Evolutionary conservation across 2,329 filamentous ascomycete genomes (phyloP).

Genomic region (Tolypocladium amazonense): DNA sequence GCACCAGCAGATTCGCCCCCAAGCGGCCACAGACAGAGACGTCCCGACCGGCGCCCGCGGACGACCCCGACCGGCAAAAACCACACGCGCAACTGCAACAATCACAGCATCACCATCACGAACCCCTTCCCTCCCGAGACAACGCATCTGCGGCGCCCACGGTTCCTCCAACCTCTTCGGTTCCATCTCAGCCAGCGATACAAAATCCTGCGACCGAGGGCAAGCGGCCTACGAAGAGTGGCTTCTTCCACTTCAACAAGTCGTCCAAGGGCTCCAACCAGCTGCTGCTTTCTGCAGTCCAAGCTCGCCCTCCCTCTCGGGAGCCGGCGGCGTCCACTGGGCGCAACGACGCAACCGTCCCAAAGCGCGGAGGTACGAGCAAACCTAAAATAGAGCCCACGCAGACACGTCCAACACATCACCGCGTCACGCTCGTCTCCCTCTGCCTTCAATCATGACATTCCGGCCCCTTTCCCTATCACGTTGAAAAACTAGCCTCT

Average conservation of each 20-base stretch:
- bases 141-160: conserved; percentile 9
- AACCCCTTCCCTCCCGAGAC: conserved; percentile 12
- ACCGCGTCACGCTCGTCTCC: neutral
- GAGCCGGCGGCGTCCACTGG: conserved; percentile 27
- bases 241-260: conserved; percentile 43
- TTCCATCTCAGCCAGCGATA: conserved; percentile 10
- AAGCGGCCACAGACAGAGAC: conserved; percentile 12
- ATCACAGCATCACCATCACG: conserved; percentile 7
- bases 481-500: neutral
- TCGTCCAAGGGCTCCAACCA: conserved; percentile 29
- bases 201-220: conserved; percentile 22
- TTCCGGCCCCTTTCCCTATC: neutral
- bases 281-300: conserved; percentile 11
- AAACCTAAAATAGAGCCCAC: neutral
- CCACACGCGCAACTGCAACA: neutral
- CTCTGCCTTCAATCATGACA: neutral
- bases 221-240: conserved; percentile 34
- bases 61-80: conserved; percentile 13
- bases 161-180: conserved; percentile 14
- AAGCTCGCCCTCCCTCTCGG: conserved; percentile 24
- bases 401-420: conserved; percentile 1
- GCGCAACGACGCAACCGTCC: conserved; percentile 17
- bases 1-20: conserved; percentile 29
- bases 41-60: conserved; percentile 7
- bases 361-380: conserved; percentile 22